A percentile compares a stretch with the other conserved stretches of the same genome.
These are phyloP conservation scores for Blastobotrys peoriensis DNA, from an alignment of 805 yeast species.

Conservation along the genomic window DNA sequence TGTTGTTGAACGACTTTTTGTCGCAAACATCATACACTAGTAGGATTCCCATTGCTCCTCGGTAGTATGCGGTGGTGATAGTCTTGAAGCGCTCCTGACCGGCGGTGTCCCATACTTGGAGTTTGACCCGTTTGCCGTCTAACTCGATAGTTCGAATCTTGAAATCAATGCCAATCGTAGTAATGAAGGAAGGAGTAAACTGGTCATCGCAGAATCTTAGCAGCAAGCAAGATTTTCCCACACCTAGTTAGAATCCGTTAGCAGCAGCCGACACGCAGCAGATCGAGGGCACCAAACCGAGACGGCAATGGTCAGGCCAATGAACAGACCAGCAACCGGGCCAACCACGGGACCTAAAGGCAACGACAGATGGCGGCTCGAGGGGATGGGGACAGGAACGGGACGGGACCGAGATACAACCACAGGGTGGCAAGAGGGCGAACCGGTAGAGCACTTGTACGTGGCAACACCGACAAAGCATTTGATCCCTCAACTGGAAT, in stretches of 20 bases:
- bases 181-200: constrained; percentile 92
- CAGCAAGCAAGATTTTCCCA: constrained; percentile 63
- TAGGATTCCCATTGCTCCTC: constrained; percentile 98
- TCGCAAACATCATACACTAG: constrained; percentile 97
- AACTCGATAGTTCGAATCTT: constrained; percentile 93
- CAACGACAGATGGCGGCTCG: no score
- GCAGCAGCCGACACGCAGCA: no score
- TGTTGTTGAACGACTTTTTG: constrained; percentile 88
- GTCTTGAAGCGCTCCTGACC: constrained; percentile 98
- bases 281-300: no score
- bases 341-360: no score
- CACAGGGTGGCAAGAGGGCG: no score
- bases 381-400: no score
- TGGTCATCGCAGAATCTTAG: constrained; percentile 93
- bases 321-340: no score
- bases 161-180: constrained; percentile 97
- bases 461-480: no score
- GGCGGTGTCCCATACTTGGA: constrained; percentile 99
- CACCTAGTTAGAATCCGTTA: constrained; percentile 28
- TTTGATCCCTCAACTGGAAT: no score
- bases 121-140: constrained; percentile 86
- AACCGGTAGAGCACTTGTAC: no score
- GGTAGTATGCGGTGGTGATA: constrained; percentile 94
- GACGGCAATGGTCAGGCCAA: no score
- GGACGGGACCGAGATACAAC: no score